Percentiles rank a stretch among this genome's conserved stretches.
phyloP scores from a whole-genome alignment of 768 basidiomycete genomes.

The Hypholoma fasciculare region DNA sequence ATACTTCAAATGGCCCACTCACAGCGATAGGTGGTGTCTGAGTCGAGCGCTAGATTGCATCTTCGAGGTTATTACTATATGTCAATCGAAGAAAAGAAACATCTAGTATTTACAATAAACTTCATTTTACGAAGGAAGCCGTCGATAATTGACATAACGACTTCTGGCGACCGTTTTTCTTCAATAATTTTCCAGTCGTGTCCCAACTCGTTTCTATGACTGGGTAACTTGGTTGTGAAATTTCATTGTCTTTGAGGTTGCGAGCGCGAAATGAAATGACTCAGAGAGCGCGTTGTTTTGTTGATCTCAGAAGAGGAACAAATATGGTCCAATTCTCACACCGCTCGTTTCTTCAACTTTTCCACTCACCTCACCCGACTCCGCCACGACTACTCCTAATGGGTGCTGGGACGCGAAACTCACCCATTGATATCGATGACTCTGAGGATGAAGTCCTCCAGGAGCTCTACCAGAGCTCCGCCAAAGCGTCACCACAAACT shows the following conservation, averaged over 20 bases:
- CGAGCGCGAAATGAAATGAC: background rate
- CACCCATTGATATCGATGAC: constrained; percentile 39
- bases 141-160: background rate
- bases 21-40: too few relatives aligned
- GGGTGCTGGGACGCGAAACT: constrained; percentile 32
- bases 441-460: constrained; percentile 40
- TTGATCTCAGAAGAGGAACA: constrained; percentile 4
- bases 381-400: constrained; percentile 13
- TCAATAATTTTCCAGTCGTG: too few relatives aligned
- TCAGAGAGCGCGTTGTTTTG: background rate
- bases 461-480: constrained; percentile 22
- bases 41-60: too few relatives aligned
- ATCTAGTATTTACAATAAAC: too few relatives aligned
- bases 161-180: too few relatives aligned
- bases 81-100: too few relatives aligned
- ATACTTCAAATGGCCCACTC: too few relatives aligned
- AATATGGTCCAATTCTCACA: constrained; percentile 6
- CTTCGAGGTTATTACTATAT: too few relatives aligned
- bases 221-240: too few relatives aligned
- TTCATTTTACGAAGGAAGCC: too few relatives aligned
- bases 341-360: constrained; percentile 4
- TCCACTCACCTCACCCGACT: constrained; percentile 10
- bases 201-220: too few relatives aligned
- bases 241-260: background rate
- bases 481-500: constrained; percentile 5